Evolutionary conservation across 2,329 filamentous ascomycete genomes (phyloP), one percentile per base, ranked within the genome.

Genomic region (Trichoderma arundinaceum): DNA sequence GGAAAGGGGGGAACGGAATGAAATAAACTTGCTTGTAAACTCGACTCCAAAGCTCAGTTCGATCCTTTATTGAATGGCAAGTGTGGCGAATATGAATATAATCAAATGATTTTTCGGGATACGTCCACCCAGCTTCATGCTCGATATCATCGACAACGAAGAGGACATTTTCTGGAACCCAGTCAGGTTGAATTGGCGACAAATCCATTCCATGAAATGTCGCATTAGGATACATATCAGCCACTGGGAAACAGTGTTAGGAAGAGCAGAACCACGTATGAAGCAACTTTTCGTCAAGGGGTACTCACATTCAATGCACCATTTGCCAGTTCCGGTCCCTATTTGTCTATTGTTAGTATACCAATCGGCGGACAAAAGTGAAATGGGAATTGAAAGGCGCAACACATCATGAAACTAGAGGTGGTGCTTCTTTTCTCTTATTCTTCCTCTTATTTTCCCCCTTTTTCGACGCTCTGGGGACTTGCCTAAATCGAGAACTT

Each of bases 81-180:
- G 78, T 77, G 68, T 84, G 79, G 6, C 83, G 81, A 35, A 84
- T 74, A 68, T 84, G 82, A 59, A 84, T 81, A 66, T 76, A 82
- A 69, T 84, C 83, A 62, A 83, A 83, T 15, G 76, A 74, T 67
- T 80, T 74, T 4, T 80, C 77, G 6, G 77, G 73, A 64, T 83
- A 79, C 3, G 79, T 77, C 83, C 82, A 85, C 15, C 83, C 82
- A 17, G 80, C 81, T 56, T 78, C 78, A 51, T 81, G 79, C 66
- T 85, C 83, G 59, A 84, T 81, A 69, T 85, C 83, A 71, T 84
- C 82, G 44, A 84, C 80, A 28, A 82, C 77, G 68, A 84, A 84
- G 28, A 79, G 76, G n/a, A 82, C 80, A 63, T 84, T 85, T 59
- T 80, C 77, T 1, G 82, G 82, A 0, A 84, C 81, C 71, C 80